phyloP scores from a whole-genome alignment of 306 rosid genomes.

The Pterocarpus santalinus region DNA sequence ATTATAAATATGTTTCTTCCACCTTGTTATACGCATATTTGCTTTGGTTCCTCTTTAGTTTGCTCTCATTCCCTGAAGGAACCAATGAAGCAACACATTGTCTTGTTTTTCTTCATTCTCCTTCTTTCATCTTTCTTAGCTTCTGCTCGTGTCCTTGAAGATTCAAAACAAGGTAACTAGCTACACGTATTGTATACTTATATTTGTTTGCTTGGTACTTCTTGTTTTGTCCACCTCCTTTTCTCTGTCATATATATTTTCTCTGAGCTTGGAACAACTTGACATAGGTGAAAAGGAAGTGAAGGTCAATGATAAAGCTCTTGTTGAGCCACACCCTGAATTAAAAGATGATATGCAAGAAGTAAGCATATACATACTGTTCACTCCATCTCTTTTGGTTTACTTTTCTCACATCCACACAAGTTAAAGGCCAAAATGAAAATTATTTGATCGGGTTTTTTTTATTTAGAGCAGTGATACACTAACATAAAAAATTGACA shows the following conservation, averaged over 20 bases:
- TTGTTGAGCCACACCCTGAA: slow-evolving; percentile 7
- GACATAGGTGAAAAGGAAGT: slow-evolving; percentile 52
- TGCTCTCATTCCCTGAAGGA: background rate
- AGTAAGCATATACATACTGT: slow-evolving; percentile 42
- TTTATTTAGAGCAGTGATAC: background rate
- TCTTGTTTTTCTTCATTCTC: slow-evolving; percentile 49
- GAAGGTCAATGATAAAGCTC: slow-evolving; percentile 34
- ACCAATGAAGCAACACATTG: slow-evolving; percentile 54
- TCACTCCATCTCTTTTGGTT: background rate
- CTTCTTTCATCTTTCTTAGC: slow-evolving; percentile 51
- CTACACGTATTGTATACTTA: background rate
- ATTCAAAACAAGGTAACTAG: slow-evolving; percentile 53
- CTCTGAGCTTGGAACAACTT: slow-evolving; percentile 39
- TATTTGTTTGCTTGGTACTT: background rate
- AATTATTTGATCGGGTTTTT: too few species aligned
- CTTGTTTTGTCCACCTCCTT: background rate
- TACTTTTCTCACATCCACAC: too few species aligned
- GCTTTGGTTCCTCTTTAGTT: slow-evolving; percentile 30
- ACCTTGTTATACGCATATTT: slow-evolving; percentile 35
- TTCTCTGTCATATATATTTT: background rate
- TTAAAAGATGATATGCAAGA: slow-evolving; percentile 43
- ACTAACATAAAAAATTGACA: too few species aligned
- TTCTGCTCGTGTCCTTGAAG: slow-evolving; percentile 50
- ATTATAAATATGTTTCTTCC: slow-evolving; percentile 5
- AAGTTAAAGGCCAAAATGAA: too few species aligned